Conservation (phyloP, 495 filamentous ascomycete genomes). For the Aspergillus baeticus region DNA sequence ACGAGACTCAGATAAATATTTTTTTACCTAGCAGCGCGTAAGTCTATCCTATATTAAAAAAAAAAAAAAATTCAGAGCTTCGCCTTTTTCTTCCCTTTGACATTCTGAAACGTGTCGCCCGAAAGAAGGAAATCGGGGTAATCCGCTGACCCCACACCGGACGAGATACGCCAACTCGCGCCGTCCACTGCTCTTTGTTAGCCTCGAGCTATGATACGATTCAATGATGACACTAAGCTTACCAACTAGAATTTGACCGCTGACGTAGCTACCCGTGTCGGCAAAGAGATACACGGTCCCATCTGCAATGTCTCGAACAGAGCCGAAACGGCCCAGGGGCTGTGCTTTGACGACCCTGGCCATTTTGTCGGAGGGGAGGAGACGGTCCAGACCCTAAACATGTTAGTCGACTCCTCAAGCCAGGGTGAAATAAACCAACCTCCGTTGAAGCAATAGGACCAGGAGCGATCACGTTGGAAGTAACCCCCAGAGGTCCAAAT, state of each 20-base stretch:
- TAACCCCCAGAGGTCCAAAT: conserved; percentile 84
- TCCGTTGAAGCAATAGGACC: conserved; percentile 71
- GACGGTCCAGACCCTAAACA: conserved; percentile 41
- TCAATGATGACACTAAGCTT: conserved; percentile 9
- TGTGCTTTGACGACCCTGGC: conserved; percentile 38
- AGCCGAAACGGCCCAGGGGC: conserved; percentile 75
- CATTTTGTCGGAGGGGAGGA: conserved; percentile 36
- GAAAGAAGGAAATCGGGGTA: conserved; percentile 68
- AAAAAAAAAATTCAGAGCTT: conserved; percentile 53
- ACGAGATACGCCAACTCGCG: conserved; percentile 44
- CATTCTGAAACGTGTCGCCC: conserved; percentile 52
- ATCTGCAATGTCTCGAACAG: conserved; percentile 85
- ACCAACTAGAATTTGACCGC: conserved; percentile 71
- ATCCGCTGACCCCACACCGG: conserved; percentile 36
- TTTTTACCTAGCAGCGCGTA: background rate
- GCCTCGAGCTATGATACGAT: background rate
- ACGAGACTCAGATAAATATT: background rate
- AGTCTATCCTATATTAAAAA: background rate
- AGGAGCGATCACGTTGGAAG: conserved; percentile 81
- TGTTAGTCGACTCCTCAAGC: background rate
- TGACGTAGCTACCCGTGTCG: conserved; percentile 81
- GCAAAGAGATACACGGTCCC: conserved; percentile 86
- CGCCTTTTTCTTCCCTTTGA: conserved; percentile 59
- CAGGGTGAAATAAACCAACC: conserved; percentile 27
- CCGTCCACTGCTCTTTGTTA: conserved; percentile 38